A percentile compares a stretch with the other conserved stretches of the same genome.
Evolutionary conservation across 805 yeast genomes (phyloP).

Genomic region (Candida succiphila): DNA sequence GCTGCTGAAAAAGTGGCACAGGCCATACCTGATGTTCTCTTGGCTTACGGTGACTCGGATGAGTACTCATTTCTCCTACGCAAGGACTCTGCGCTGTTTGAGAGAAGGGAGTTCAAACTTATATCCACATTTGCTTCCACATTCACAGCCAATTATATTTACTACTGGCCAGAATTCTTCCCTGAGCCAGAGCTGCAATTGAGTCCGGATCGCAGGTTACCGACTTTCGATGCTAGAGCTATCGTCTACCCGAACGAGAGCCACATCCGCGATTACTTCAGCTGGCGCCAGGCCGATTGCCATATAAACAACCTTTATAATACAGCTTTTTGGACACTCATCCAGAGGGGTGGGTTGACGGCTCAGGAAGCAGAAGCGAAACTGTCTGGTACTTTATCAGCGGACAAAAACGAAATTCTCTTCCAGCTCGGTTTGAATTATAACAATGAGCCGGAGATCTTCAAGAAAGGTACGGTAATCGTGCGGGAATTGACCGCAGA

Average conservation of each 20-base stretch:
- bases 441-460: slow-evolving; percentile 83
- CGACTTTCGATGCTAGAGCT: slow-evolving; percentile 88
- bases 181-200: slow-evolving; percentile 36
- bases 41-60: slow-evolving; percentile 94
- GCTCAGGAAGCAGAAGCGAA: slow-evolving; percentile 74
- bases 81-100: slow-evolving; percentile 57
- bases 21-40: slow-evolving; percentile 56
- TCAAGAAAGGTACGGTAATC: slow-evolving; percentile 69
- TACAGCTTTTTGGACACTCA: slow-evolving; percentile 86
- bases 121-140: slow-evolving; percentile 74
- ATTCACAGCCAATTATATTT: slow-evolving; percentile 68
- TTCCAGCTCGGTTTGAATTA: slow-evolving; percentile 82
- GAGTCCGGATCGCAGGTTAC: slow-evolving; percentile 41
- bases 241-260: slow-evolving; percentile 66
- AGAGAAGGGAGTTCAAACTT: slow-evolving; percentile 74
- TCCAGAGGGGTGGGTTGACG: slow-evolving; percentile 54
- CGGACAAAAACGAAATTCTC: slow-evolving; percentile 83
- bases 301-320: slow-evolving; percentile 93
- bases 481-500: slow-evolving; percentile 33
- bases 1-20: slow-evolving; percentile 62
- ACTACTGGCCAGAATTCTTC: slow-evolving; percentile 55
- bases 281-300: slow-evolving; percentile 95
- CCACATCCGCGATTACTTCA: slow-evolving; percentile 66
- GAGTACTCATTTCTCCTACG: slow-evolving; percentile 80
- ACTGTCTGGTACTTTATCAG: slow-evolving; percentile 67